Conservation (phyloP, 768 basidiomycete species). For the Boletus speciosus region DNA sequence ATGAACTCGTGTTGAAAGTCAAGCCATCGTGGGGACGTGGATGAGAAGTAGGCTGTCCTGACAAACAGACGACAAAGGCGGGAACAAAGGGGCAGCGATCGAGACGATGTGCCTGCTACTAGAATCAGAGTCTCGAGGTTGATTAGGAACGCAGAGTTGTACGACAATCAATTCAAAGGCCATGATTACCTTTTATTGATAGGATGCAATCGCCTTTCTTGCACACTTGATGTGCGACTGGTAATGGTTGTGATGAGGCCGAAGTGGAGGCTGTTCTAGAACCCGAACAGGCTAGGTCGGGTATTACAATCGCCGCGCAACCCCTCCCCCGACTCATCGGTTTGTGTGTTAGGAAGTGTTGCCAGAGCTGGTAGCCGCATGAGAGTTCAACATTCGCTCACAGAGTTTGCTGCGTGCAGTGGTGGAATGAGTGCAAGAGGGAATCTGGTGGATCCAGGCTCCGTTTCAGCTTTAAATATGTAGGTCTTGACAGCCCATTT, state of each 20-base stretch:
- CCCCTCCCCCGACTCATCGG: background rate
- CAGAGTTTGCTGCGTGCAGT: background rate
- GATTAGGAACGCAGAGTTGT: background rate
- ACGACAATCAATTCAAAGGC: background rate
- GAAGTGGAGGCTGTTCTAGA: background rate
- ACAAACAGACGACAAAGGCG: background rate
- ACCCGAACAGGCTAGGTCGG: background rate
- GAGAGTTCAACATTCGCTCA: background rate
- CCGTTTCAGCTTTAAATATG: background rate
- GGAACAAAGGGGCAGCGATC: background rate
- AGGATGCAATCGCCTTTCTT: background rate
- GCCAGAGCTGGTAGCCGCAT: background rate
- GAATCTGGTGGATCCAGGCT: background rate
- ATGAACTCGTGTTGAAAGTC: too few relatives aligned
- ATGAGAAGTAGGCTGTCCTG: background rate
- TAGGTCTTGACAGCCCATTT: background rate
- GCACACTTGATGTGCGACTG: background rate
- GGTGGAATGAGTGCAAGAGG: background rate
- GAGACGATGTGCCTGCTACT: background rate
- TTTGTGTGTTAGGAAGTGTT: background rate
- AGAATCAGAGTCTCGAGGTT: background rate
- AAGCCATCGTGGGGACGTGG: background rate
- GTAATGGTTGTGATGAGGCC: background rate
- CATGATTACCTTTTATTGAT: background rate
- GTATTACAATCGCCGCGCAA: background rate